A percentile compares a stretch with the other conserved stretches of the same genome.
These are phyloP conservation scores for Phylloporus arenicola DNA, from an alignment of 768 basidiomycete genomes.

Conservation along the genomic window DNA sequence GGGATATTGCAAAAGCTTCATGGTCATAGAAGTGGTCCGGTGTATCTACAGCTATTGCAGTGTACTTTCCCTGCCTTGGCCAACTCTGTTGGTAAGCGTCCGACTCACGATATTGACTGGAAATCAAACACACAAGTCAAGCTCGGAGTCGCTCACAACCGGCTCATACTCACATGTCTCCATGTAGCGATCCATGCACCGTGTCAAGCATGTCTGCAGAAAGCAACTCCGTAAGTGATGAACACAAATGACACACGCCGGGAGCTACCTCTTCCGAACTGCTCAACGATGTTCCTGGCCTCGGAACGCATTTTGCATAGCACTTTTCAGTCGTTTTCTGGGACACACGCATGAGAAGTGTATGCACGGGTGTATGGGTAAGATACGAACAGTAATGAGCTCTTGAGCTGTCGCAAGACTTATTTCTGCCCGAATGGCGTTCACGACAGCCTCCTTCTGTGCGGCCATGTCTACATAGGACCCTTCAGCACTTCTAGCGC, in stretches of 20 bases:
- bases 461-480: slow-evolving; percentile 31
- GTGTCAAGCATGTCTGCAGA: slow-evolving; percentile 61
- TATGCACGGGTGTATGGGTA: background rate
- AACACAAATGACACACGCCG: background rate
- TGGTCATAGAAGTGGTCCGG: background rate
- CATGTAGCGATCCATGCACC: slow-evolving; percentile 78
- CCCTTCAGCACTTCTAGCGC: background rate
- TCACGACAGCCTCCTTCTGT: slow-evolving; percentile 48
- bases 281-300: slow-evolving; percentile 65
- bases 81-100: slow-evolving; percentile 56
- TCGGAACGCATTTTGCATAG: slow-evolving; percentile 70
- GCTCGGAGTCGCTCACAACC: background rate
- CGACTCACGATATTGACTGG: slow-evolving; percentile 77
- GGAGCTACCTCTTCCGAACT: slow-evolving; percentile 64
- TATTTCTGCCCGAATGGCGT: slow-evolving; percentile 62
- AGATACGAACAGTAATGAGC: slow-evolving; percentile 58
- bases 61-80: slow-evolving; percentile 20
- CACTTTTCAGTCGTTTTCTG: slow-evolving; percentile 81
- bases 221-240: background rate
- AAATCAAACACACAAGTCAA: slow-evolving; percentile 1
- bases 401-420: slow-evolving; percentile 74
- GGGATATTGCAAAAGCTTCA: background rate
- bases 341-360: background rate
- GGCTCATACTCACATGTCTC: slow-evolving; percentile 64
- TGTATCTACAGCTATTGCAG: slow-evolving; percentile 3